These are phyloP conservation scores for Oenanthe javanica DNA, from an alignment of 140 eudicot species.

Conservation along the genomic window DNA sequence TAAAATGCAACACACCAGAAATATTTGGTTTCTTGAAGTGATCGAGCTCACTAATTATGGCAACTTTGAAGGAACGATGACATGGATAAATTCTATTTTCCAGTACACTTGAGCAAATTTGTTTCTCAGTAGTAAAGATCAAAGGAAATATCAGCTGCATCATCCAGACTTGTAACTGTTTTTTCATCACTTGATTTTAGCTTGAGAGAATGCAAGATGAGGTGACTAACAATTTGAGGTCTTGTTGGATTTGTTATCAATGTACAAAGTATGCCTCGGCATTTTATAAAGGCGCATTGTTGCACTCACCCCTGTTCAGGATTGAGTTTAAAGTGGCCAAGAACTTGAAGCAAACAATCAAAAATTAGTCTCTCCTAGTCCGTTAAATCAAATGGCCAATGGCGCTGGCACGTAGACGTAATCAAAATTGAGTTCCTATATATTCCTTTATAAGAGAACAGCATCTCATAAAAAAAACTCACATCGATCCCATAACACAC, in stretches of 20 bases:
- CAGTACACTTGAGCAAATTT: slow-evolving; percentile 27
- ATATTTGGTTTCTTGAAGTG: slow-evolving; percentile 65
- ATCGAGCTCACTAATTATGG: slow-evolving; percentile 54
- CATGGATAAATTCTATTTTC: slow-evolving; percentile 41
- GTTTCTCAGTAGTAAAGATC: slow-evolving; percentile 27
- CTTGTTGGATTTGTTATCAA: slow-evolving; percentile 50
- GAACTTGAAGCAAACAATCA: too few species aligned
- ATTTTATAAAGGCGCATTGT: too few species aligned
- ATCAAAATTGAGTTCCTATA: too few species aligned
- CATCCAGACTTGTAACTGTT: slow-evolving; percentile 29
- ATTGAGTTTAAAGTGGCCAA: too few species aligned
- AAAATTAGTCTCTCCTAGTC: too few species aligned
- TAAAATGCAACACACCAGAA: slow-evolving; percentile 68
- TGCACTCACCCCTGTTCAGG: too few species aligned
- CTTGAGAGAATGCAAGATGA: too few species aligned
- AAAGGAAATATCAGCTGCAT: slow-evolving; percentile 49
- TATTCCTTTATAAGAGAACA: neutral
- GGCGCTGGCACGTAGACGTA: too few species aligned
- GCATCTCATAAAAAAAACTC: too few species aligned
- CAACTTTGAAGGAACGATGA: slow-evolving; percentile 34
- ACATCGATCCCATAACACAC: too few species aligned
- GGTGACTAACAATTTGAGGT: slow-evolving; percentile 42
- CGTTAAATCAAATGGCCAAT: too few species aligned
- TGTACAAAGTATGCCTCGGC: slow-evolving; percentile 31
- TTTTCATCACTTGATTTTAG: slow-evolving; percentile 77